Evolutionary conservation across 768 basidiomycete species (phyloP).

Genomic region (Tricholoma sp.): DNA sequence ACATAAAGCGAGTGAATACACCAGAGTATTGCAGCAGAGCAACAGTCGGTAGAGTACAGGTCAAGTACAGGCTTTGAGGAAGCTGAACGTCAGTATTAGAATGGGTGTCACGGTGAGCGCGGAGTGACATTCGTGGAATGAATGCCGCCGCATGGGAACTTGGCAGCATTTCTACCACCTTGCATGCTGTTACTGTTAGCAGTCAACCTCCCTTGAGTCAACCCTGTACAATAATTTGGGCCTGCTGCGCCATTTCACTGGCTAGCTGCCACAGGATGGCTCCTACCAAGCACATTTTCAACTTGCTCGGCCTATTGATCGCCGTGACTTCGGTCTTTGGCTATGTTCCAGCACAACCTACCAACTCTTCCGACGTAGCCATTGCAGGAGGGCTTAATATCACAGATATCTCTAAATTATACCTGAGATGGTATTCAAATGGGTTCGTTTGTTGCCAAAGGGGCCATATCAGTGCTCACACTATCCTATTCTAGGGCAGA

Average conservation of each 20-base stretch:
- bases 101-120: background rate
- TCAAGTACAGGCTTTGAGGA: no score
- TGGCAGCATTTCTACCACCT: background rate
- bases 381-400: slow-evolving; percentile 42
- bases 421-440: slow-evolving; percentile 55
- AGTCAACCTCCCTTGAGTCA: background rate
- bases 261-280: slow-evolving; percentile 2
- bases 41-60: no score
- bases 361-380: slow-evolving; percentile 53
- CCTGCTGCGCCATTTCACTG: background rate
- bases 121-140: slow-evolving; percentile 1
- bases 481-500: slow-evolving; percentile 25
- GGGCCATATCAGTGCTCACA: slow-evolving; percentile 3
- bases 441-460: slow-evolving; percentile 32
- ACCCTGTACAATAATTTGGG: background rate
- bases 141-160: slow-evolving; percentile 10
- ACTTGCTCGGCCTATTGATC: slow-evolving; percentile 10
- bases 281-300: slow-evolving; percentile 2
- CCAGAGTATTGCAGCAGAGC: no score
- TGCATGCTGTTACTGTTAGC: background rate
- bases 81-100: no score
- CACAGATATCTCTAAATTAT: slow-evolving; percentile 53
- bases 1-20: no score
- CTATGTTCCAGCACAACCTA: slow-evolving; percentile 71
- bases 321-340: slow-evolving; percentile 19